Base-by-base conservation (phyloP, 768 basidiomycete species). In the Sporobolomyces phaffii region DNA sequence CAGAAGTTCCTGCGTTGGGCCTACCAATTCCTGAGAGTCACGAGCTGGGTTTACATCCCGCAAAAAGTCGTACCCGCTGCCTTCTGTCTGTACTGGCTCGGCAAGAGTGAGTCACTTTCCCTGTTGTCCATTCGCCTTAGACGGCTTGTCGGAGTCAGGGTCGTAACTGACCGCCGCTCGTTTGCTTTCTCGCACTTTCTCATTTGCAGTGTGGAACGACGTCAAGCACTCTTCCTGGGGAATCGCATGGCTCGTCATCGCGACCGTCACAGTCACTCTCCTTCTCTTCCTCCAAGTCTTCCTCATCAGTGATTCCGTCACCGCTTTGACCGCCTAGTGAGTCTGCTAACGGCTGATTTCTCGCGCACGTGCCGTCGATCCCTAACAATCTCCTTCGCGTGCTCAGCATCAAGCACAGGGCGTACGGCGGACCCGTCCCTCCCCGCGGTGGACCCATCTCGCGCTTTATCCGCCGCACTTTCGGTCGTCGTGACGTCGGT, bases 41-140 rank as follows among this genome's bases (percentile, higher is more conserved):
- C 69, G 2, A 44, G 40, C 36, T 45, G 20, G 24, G 34, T 52
- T 47, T 47, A 49, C 40, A 58, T 47, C 20, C 63, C 68, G 17
- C 68, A 65, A 28, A 62, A 70, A 47, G 2, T 70, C 20, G 22
- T 62, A 2, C 69, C 69, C 17, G 56, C 56, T 3, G 69, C 60
- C 1, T 59, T 70, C 29, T 49, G 60, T n/a, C 29, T 65, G 0
- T 62, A 62, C 50, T 65, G 64, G 64, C 49, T 69, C 26, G 62
- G 22, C 0, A 33, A 26, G n/a, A 69, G 62, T 69, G 31, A 33
- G 67, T 51, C 33, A 17, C 20, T 22, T 36, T 13, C 29, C 15
- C 5, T 22, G 18, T 15, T 20, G 14, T 14, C 26, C 36, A 13
- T n/a, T n/a, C 2, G 15, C 22, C 1, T 24, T 24, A 13, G 48